Evolutionary conservation across 495 filamentous ascomycete genomes (phyloP), one percentile per base, ranked within the genome.

Genomic region (Penicillium soppii): DNA sequence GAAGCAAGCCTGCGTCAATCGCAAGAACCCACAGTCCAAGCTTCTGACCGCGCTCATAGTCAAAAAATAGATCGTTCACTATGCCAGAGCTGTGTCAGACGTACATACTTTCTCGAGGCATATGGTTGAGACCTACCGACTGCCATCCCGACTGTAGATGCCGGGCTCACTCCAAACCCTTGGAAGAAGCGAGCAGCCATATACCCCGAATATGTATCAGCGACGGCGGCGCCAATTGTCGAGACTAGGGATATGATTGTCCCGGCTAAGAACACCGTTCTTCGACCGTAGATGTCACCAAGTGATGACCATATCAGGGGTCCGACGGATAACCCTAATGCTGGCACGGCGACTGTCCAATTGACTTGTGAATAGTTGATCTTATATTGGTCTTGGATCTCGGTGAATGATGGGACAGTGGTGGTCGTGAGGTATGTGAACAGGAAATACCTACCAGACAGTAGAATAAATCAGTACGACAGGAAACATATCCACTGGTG

Each of bases 341-440:
- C 79, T 0, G 82, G 82, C 44, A 86, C 69, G 20, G 82, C 82
- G 22, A 86, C 75, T 1, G 82, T 86, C 82, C 82, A 86, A 62
- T 85, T 84, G 19, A 80, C 75, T 53, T 83, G 71, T 2, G 74
- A 64, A 52, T 80, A 77, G 25, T 56, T 66, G 50, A 80, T 74
- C 29, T 54, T 45, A 56, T 76, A 82, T 43, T 79, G 66, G 17
- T 66, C 56, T 55, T 83, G 76, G 15, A 84, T 71, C 10, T 72
- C 67, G 1, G 69, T 46, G 55, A 85, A 85, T 0, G 81, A 82
- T 1, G 81, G 81, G 1, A 86, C 76, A 0, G 82, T 82, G 2
- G 78, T 82, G 0, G 82, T 85, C 4, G 81, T 85, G 39, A 83
- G 74, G 60, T 84, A 85, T 9, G 83, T 85, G 64, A 85, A 83